These are phyloP conservation scores for Paramecium bursaria DNA, from an alignment of 73 alveolate genomes.

Conservation along the genomic window DNA sequence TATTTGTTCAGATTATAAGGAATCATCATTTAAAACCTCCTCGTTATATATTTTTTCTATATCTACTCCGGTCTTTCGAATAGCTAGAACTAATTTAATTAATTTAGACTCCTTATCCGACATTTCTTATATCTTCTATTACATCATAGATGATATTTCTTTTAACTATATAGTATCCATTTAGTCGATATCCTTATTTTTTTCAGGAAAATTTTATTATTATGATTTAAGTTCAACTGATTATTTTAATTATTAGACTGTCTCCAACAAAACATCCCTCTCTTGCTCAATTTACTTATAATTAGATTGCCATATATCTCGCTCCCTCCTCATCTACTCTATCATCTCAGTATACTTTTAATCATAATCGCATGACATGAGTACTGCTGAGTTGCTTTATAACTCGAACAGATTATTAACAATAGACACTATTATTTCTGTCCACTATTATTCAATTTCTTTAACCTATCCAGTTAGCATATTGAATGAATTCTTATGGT, in stretches of 20 bases:
- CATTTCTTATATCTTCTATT: constrained; percentile 25
- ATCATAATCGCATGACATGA: constrained; percentile 31
- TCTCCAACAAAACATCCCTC: constrained; percentile 6
- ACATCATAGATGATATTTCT: constrained; percentile 8
- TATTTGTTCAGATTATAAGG: too few species aligned
- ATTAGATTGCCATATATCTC: constrained; percentile 15
- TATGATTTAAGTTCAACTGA: neutral
- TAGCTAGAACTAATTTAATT: constrained; percentile 39
- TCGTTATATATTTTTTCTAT: constrained; percentile 58
- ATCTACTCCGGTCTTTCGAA: constrained; percentile 31
- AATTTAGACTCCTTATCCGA: constrained; percentile 30
- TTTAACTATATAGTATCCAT: neutral
- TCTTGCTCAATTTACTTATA: constrained; percentile 11
- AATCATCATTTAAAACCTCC: constrained; percentile 46
- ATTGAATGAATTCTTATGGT: too few species aligned
- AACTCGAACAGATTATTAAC: constrained; percentile 4
- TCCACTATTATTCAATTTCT: too few species aligned
- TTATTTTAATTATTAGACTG: constrained; percentile 1
- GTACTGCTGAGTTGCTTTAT: neutral
- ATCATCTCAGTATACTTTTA: neutral
- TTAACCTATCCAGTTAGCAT: too few species aligned
- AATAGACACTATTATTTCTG: neutral
- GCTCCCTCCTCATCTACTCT: neutral
- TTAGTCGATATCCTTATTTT: neutral
- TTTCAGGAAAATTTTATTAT: neutral